Percentiles rank a stretch among this genome's conserved stretches.
phyloP scores from a whole-genome alignment of 805 yeast genomes.

The Kregervanrija delftensis region DNA sequence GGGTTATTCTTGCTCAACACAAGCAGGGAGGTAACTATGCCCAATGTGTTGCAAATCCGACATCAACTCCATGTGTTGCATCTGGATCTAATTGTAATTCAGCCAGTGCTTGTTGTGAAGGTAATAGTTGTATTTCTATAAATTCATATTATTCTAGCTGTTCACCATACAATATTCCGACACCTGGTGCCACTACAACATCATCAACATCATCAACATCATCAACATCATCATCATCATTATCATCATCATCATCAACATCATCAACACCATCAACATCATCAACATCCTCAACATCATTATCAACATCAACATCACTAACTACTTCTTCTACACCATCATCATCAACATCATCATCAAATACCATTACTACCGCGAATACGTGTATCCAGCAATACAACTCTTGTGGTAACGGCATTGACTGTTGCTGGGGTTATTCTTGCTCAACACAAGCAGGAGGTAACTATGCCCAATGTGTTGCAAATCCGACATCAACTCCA shows the following conservation, averaged over 20 bases:
- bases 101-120: neutral
- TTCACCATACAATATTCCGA: neutral
- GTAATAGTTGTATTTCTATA: neutral
- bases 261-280: constrained; percentile 1
- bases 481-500: neutral
- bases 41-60: too few relatives aligned
- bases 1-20: too few relatives aligned
- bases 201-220: neutral
- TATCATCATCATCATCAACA: neutral
- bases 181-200: neutral
- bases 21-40: too few relatives aligned
- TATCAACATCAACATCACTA: neutral
- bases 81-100: neutral
- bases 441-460: too few relatives aligned
- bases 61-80: neutral
- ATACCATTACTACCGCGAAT: neutral
- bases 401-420: neutral
- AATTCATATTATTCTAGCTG: neutral
- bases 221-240: neutral
- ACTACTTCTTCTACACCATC: neutral
- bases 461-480: too few relatives aligned
- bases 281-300: neutral
- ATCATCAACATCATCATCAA: neutral
- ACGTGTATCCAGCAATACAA: too few relatives aligned
- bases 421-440: neutral